Conservation (phyloP, 495 filamentous ascomycete species). For the Penicillium cinerascens region DNA sequence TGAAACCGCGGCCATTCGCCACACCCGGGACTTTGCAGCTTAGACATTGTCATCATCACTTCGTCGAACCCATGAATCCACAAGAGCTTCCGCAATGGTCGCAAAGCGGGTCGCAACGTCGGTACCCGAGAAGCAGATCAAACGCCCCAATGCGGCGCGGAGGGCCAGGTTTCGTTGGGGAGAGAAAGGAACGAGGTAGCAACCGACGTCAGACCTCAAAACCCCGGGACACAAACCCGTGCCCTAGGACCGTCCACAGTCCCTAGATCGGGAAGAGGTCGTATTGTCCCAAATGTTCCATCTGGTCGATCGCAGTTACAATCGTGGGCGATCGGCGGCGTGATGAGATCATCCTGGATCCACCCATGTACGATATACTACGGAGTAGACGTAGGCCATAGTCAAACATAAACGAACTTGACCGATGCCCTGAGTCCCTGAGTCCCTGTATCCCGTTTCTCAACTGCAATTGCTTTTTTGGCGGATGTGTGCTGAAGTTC, state of each 20-base stretch:
- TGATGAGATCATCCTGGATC: neutral
- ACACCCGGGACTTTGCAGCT: slow-evolving; percentile 25
- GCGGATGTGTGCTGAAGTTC: neutral
- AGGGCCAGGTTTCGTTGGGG: slow-evolving; percentile 2
- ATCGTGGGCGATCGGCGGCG: neutral
- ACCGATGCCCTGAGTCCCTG: neutral
- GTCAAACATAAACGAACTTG: no score
- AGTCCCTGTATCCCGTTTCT: neutral
- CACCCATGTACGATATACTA: neutral
- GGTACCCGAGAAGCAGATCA: slow-evolving; percentile 12
- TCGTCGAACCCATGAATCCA: slow-evolving; percentile 1
- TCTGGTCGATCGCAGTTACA: neutral
- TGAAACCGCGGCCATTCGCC: slow-evolving; percentile 1
- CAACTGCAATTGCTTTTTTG: neutral
- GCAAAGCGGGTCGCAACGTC: neutral
- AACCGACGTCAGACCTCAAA: slow-evolving; percentile 10
- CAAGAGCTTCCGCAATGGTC: neutral
- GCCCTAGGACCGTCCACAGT: no score
- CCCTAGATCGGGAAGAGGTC: neutral
- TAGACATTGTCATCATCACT: slow-evolving; percentile 21
- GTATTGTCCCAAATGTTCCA: neutral
- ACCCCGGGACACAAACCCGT: neutral
- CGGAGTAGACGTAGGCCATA: no score
- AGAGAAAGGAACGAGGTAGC: slow-evolving; percentile 16
- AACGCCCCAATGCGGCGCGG: slow-evolving; percentile 8